These are phyloP conservation scores for Didymellaceae sp. DNA, from an alignment of 2,329 filamentous ascomycete genomes.

Conservation along the genomic window DNA sequence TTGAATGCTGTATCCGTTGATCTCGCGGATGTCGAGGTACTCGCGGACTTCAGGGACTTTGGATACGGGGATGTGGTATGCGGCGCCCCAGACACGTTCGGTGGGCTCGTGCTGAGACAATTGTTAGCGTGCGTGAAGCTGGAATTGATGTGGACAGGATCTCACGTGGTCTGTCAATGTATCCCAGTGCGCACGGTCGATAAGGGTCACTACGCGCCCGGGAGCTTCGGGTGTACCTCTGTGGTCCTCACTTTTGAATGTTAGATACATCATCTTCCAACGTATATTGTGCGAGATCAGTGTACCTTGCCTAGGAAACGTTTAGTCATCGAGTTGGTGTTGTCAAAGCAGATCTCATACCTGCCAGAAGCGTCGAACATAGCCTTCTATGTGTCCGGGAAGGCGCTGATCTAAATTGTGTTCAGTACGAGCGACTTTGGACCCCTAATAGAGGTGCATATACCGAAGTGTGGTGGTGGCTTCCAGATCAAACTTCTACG, in stretches of 20 bases:
- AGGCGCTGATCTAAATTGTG: constrained; percentile 72
- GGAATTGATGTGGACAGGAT: no score
- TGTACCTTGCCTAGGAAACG: constrained; percentile 44
- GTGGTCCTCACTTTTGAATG: constrained; percentile 78
- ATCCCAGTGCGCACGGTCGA: constrained; percentile 83
- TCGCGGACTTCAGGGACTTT: constrained; percentile 81
- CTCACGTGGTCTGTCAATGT: constrained; percentile 69
- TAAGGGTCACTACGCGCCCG: constrained; percentile 91
- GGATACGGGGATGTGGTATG: constrained; percentile 79
- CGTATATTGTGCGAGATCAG: background rate
- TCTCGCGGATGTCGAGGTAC: constrained; percentile 95
- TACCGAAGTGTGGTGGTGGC: constrained; percentile 94
- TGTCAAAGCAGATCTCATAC: constrained; percentile 59
- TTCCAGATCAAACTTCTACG: constrained; percentile 99
- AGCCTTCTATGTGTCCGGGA: constrained; percentile 89
- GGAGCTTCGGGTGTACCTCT: constrained; percentile 87
- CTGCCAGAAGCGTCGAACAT: constrained; percentile 98
- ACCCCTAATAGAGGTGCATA: background rate
- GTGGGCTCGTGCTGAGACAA: constrained; percentile 56
- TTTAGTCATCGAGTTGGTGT: constrained; percentile 24
- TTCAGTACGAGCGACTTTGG: background rate
- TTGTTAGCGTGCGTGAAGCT: background rate
- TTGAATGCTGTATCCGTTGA: constrained; percentile 96
- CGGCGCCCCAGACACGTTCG: constrained; percentile 83
- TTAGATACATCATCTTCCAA: constrained; percentile 1